Evolutionary conservation across 2,329 filamentous ascomycete genomes (phyloP).

Genomic region (Pseudocercospora cruenta): DNA sequence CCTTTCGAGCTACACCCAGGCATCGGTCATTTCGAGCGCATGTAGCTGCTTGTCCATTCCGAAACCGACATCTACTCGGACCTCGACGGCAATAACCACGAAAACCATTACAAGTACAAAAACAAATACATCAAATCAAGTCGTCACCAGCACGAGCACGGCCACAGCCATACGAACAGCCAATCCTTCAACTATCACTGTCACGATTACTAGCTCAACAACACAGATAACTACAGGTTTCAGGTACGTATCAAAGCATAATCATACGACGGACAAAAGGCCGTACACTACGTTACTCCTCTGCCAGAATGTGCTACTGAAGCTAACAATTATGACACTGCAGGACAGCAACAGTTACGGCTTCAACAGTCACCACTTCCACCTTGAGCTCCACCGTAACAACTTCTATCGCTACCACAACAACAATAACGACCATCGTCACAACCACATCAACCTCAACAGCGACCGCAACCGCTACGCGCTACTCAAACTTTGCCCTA

Average conservation of each 20-base stretch:
- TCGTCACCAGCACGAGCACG: no score
- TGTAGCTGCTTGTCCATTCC: neutral
- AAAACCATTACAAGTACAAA: neutral
- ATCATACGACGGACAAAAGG: no score
- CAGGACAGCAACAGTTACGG: neutral
- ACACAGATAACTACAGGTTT: neutral
- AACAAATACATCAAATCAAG: no score
- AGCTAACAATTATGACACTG: no score
- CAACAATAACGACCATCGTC: neutral
- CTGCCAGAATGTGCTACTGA: no score
- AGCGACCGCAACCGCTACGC: neutral
- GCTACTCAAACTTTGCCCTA: neutral
- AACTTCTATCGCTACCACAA: neutral
- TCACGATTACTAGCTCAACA: neutral
- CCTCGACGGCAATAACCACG: neutral
- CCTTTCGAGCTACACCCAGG: neutral
- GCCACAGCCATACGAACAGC: neutral
- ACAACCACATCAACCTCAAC: neutral
- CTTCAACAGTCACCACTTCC: neutral
- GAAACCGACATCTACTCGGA: neutral
- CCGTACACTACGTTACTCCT: no score
- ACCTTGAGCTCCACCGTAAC: neutral
- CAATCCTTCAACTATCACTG: neutral
- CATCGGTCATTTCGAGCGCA: neutral
- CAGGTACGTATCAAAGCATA: no score